Percentiles rank a stretch among this genome's conserved stretches.
Evolutionary conservation across 768 basidiomycete species (phyloP).

Genomic region (Gymnopilus dilepis): DNA sequence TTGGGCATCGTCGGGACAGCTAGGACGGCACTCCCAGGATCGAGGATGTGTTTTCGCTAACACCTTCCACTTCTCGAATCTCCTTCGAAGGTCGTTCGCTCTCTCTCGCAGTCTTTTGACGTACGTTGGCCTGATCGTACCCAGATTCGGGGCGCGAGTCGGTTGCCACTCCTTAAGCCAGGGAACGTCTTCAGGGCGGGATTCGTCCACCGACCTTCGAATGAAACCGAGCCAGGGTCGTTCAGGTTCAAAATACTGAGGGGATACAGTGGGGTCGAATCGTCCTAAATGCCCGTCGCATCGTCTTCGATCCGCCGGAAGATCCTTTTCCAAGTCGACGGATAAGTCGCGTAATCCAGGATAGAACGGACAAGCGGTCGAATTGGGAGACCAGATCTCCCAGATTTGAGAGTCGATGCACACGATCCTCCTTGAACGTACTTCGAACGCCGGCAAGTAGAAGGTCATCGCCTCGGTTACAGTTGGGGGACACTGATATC

Average conservation of each 20-base stretch:
- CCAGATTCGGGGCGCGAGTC: not conserved
- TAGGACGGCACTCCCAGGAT: not conserved
- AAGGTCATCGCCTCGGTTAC: not conserved
- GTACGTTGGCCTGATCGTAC: not conserved
- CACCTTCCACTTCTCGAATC: no score
- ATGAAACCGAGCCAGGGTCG: not conserved
- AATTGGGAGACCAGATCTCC: slow-evolving; percentile 14
- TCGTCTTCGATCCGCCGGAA: not conserved
- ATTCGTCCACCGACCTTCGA: not conserved
- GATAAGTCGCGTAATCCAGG: not conserved
- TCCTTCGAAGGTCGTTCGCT: no score
- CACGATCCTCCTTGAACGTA: not conserved
- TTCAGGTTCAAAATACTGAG: not conserved
- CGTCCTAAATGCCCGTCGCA: slow-evolving; percentile 22
- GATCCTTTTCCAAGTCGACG: not conserved
- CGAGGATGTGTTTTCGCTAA: no score
- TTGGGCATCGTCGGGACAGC: not conserved
- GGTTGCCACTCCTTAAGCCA: not conserved
- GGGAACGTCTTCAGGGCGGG: not conserved
- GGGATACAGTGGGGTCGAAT: slow-evolving; percentile 10
- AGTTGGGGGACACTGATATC: not conserved
- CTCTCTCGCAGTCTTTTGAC: no score
- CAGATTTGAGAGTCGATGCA: not conserved
- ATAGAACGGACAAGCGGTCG: slow-evolving; percentile 4
- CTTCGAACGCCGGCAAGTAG: not conserved